A percentile compares a stretch with the other conserved stretches of the same genome.
These are phyloP conservation scores for Beauveria asiatica DNA, from an alignment of 2,329 filamentous ascomycete species.

Conservation along the genomic window DNA sequence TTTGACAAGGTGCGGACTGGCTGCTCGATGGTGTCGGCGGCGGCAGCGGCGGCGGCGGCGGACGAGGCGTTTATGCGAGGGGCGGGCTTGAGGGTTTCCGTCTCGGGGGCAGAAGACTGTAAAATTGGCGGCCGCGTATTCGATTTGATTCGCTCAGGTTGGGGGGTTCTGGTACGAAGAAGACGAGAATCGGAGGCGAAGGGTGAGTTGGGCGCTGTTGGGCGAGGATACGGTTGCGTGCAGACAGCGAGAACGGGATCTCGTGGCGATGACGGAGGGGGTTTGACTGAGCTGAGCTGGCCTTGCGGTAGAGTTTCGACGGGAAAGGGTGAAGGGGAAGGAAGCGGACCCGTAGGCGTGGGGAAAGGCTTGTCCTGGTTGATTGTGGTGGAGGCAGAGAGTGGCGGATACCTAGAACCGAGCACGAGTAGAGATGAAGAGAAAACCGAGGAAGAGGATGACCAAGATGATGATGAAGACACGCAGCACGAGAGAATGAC, in stretches of 20 bases:
- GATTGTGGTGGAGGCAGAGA: not conserved
- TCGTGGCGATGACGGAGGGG: conserved; percentile 7
- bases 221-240: not conserved
- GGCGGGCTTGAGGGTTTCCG: not conserved
- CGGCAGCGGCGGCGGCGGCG: not conserved
- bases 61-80: conserved; percentile 5
- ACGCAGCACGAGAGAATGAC: too few species aligned
- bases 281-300: conserved; percentile 1
- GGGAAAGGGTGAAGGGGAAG: conserved; percentile 7
- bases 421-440: not conserved
- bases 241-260: not conserved
- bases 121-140: not conserved
- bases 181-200: not conserved
- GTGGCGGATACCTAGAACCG: not conserved
- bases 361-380: conserved; percentile 4
- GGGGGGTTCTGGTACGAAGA: not conserved
- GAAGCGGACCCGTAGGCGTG: conserved; percentile 8
- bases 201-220: not conserved
- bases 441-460: not conserved
- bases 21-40: not conserved
- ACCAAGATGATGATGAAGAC: too few species aligned
- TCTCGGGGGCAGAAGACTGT: not conserved
- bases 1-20: not conserved
- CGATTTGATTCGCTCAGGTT: not conserved
- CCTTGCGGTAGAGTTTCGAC: not conserved